A percentile compares a stretch with the other conserved stretches of the same genome.
Evolutionary conservation across 139 green algal species (phyloP).

Genomic region (Chlorella sorokiniana): DNA sequence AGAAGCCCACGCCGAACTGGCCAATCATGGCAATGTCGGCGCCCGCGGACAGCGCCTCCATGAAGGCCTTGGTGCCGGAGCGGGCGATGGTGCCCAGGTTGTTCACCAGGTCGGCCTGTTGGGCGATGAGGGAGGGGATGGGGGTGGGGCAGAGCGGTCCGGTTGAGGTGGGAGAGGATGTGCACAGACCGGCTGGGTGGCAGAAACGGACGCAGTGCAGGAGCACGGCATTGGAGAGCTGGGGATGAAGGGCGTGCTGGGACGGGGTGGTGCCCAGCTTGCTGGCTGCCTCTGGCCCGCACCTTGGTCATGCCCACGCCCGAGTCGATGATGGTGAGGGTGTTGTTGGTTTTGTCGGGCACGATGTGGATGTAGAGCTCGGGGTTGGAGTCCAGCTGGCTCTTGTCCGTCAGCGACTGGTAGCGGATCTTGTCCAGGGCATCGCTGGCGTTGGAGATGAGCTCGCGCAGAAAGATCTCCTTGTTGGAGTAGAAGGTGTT

Average conservation of each 20-base stretch:
- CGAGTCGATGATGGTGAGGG: slow-evolving; percentile 93
- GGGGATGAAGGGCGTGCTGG: too few relatives aligned
- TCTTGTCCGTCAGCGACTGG: slow-evolving; percentile 97
- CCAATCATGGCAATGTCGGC: slow-evolving; percentile 99
- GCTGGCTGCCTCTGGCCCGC: too few relatives aligned
- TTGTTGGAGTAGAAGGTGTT: slow-evolving; percentile 96
- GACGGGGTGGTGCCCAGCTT: too few relatives aligned
- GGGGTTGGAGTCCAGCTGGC: slow-evolving; percentile 82
- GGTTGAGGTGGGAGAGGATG: background rate
- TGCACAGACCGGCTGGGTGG: too few relatives aligned
- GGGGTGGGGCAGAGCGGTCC: background rate
- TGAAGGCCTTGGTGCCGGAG: slow-evolving; percentile 99
- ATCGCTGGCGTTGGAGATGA: slow-evolving; percentile 96
- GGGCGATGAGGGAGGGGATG: background rate
- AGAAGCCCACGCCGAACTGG: slow-evolving; percentile 99
- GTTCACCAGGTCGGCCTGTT: slow-evolving; percentile 94
- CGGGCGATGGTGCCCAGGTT: slow-evolving; percentile 99
- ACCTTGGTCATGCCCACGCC: slow-evolving; percentile 98
- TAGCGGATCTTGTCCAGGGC: slow-evolving; percentile 99
- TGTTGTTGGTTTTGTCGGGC: slow-evolving; percentile 97
- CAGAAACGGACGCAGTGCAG: too few relatives aligned
- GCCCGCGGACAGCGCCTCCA: slow-evolving; percentile 96
- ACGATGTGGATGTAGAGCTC: slow-evolving; percentile 86
- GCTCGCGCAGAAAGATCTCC: slow-evolving; percentile 97
- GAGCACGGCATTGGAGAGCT: too few relatives aligned